These are phyloP conservation scores for Aristolochia californica DNA, from an alignment of 164 flowering plant genomes.

Conservation along the genomic window DNA sequence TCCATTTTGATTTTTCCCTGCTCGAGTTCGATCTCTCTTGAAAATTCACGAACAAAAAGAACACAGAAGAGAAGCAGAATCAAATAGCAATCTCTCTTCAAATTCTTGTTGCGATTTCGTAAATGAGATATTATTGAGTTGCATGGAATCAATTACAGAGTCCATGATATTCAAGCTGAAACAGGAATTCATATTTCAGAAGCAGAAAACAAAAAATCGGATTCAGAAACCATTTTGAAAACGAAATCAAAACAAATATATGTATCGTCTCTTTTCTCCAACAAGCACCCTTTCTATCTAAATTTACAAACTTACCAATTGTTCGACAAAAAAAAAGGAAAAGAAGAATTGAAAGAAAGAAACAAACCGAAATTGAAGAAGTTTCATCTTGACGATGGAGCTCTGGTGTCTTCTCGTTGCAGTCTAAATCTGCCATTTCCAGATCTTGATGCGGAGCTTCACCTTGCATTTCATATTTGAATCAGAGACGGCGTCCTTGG, in stretches of 20 bases:
- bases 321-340: neutral
- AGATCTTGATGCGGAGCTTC: constrained; percentile 53
- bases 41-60: neutral
- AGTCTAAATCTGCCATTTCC: constrained; percentile 26
- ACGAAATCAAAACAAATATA: neutral
- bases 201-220: neutral
- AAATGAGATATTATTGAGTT: neutral
- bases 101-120: too few relatives aligned
- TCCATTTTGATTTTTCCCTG: too few relatives aligned
- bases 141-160: neutral
- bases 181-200: neutral
- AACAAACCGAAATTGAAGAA: neutral
- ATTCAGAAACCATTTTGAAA: neutral
- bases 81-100: too few relatives aligned
- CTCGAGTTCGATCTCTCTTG: neutral
- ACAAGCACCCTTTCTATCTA: neutral
- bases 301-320: constrained; percentile 1
- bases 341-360: neutral
- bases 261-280: neutral
- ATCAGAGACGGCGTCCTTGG: constrained; percentile 3
- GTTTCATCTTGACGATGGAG: too few relatives aligned
- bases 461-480: constrained; percentile 38
- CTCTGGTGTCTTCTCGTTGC: neutral
- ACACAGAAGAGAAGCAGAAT: neutral
- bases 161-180: neutral